Percentiles rank a stretch among this genome's conserved stretches.
These are phyloP conservation scores for Lactarius sp. DNA, from an alignment of 768 basidiomycete species.

Conservation along the genomic window DNA sequence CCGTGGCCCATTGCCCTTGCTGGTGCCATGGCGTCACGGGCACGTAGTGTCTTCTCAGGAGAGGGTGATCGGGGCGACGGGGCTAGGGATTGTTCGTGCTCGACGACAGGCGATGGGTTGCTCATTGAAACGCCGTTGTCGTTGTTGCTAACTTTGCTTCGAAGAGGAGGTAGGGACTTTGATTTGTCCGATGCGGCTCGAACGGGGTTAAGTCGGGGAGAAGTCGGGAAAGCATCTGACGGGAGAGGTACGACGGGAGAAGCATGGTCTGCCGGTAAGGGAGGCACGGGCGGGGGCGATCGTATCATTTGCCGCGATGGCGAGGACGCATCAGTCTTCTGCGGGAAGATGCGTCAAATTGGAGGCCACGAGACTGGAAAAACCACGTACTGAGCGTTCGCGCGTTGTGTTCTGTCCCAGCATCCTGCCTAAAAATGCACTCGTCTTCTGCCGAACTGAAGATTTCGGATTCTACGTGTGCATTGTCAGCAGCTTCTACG, in stretches of 20 bases:
- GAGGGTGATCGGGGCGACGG: conserved; percentile 28
- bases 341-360: conserved; percentile 2
- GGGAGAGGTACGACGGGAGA: conserved; percentile 35
- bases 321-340: conserved; percentile 33
- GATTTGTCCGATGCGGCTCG: conserved; percentile 35
- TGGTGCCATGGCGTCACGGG: neutral
- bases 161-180: conserved; percentile 65
- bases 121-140: conserved; percentile 42
- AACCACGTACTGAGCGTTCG: conserved; percentile 59
- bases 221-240: conserved; percentile 46
- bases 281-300: conserved; percentile 29
- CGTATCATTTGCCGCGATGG: conserved; percentile 14
- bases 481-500: conserved; percentile 8
- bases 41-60: conserved; percentile 28
- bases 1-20: neutral
- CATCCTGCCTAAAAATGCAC: conserved; percentile 77
- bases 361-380: conserved; percentile 16
- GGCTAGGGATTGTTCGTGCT: conserved; percentile 36
- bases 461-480: conserved; percentile 45
- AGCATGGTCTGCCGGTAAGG: neutral
- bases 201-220: conserved; percentile 20
- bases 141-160: conserved; percentile 32
- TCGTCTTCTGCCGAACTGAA: conserved; percentile 74
- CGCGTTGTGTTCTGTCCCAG: conserved; percentile 58
- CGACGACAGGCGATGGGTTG: conserved; percentile 54